These are phyloP conservation scores for Hippophae tibetana DNA, from an alignment of 306 rosid genomes.

Conservation along the genomic window DNA sequence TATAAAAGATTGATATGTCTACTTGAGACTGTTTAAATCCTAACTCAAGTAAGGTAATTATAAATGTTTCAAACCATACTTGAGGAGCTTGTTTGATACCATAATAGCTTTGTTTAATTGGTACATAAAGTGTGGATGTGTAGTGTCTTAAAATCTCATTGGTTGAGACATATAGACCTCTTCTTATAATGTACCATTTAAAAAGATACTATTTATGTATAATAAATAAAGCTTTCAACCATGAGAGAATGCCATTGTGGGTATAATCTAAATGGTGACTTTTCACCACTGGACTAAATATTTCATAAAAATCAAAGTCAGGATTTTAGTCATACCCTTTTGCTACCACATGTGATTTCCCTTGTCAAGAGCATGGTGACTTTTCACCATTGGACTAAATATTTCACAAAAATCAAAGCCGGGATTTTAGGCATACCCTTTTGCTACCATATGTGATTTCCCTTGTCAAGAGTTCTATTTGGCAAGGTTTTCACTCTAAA, in stretches of 20 bases:
- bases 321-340: background rate
- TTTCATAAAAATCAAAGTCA: background rate
- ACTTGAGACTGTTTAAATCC: background rate
- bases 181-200: background rate
- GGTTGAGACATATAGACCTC: background rate
- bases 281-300: background rate
- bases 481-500: background rate
- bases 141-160: background rate
- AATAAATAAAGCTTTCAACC: background rate
- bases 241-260: background rate
- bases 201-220: background rate
- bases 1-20: background rate
- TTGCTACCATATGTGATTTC: background rate
- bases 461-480: background rate
- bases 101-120: background rate
- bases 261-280: background rate
- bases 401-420: background rate
- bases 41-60: background rate
- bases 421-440: background rate
- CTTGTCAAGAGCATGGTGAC: background rate
- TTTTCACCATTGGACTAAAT: too few relatives aligned
- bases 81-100: background rate
- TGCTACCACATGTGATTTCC: background rate
- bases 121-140: background rate
- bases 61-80: too few relatives aligned